Percentiles rank a stretch among this genome's conserved stretches.
These are phyloP conservation scores for Entamoeba moshkovskii DNA, from an alignment of 208 protist genomes.

Conservation along the genomic window DNA sequence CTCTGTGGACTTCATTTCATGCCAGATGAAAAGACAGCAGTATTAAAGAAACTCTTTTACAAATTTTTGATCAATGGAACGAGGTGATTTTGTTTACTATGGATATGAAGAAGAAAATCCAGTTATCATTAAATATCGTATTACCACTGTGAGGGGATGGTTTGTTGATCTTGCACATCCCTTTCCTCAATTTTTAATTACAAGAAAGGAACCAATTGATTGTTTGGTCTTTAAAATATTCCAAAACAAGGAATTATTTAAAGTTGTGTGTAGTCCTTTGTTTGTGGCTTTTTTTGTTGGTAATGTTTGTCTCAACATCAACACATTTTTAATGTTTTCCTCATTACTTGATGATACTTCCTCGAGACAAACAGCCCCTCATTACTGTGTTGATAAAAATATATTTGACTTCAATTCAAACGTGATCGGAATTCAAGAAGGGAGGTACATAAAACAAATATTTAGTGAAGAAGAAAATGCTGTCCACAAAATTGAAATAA, in stretches of 20 bases:
- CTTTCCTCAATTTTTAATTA: background rate
- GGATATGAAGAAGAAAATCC: too few relatives aligned
- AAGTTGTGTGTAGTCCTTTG: background rate
- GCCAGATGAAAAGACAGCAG: too few relatives aligned
- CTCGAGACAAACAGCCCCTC: background rate
- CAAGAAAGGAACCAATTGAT: background rate
- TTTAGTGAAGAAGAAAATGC: background rate
- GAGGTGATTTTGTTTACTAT: too few relatives aligned
- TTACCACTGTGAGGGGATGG: background rate
- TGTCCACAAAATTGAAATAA: background rate
- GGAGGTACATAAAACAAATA: background rate
- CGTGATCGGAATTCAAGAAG: background rate
- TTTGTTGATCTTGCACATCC: background rate
- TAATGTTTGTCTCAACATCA: background rate
- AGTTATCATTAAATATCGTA: too few relatives aligned
- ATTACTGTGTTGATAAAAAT: background rate
- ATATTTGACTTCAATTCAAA: background rate
- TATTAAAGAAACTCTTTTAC: too few relatives aligned
- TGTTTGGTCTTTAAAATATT: background rate
- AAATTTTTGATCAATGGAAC: too few relatives aligned
- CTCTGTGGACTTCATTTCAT: too few relatives aligned
- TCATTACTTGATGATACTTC: background rate
- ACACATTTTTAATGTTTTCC: background rate
- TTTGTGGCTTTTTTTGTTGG: background rate
- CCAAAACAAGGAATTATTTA: background rate